These are phyloP conservation scores for Fusarium redolens DNA, from an alignment of 2,329 filamentous ascomycete genomes.

Conservation along the genomic window DNA sequence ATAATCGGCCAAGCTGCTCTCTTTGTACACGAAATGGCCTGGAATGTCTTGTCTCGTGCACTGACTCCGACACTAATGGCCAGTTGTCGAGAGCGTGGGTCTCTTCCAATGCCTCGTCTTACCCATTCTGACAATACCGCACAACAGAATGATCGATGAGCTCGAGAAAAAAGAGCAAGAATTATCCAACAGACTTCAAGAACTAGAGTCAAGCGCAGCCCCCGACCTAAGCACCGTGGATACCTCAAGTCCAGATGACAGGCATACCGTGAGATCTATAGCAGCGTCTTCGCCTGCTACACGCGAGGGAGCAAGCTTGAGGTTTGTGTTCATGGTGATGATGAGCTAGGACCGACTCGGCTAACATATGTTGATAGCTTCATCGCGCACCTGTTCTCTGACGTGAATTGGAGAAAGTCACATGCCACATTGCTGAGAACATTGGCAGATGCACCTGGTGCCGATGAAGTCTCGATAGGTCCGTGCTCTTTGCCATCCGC, in stretches of 20 bases:
- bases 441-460: conserved; percentile 2
- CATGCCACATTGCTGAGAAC: conserved; percentile 10
- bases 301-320: conserved; percentile 14
- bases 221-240: neutral
- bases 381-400: conserved; percentile 11
- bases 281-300: conserved; percentile 17
- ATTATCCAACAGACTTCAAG: neutral
- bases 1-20: conserved; percentile 11
- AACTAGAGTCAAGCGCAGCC: neutral
- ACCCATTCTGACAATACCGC: fast-evolving
- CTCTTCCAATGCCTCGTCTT: fast-evolving
- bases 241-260: conserved; percentile 14
- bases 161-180: conserved; percentile 15
- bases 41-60: neutral
- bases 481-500: conserved; percentile 5
- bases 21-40: neutral
- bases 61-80: neutral
- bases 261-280: conserved; percentile 9
- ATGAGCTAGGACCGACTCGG: neutral
- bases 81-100: conserved; percentile 12
- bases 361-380: conserved; percentile 9
- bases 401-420: conserved; percentile 18
- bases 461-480: neutral
- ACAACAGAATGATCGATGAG: conserved; percentile 5
- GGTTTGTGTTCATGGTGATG: neutral